Conservation (phyloP, 1,284 basidiomycete species). For the Cutaneotrichosporon curvatum region DNA sequence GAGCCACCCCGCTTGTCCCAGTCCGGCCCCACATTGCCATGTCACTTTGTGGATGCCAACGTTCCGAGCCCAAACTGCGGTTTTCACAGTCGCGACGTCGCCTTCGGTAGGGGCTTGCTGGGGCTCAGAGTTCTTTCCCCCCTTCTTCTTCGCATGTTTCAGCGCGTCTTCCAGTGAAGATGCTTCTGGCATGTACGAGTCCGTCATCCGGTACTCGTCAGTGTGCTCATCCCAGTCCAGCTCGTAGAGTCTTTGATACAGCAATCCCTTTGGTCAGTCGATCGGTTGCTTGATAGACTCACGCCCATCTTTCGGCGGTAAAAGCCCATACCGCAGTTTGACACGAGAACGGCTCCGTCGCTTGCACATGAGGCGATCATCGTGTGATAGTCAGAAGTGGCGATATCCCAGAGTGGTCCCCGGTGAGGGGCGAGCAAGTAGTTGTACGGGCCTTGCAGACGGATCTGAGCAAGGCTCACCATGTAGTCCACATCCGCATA, state of each 20-base stretch:
- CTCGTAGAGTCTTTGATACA: conserved; percentile 71
- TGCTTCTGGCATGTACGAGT: conserved; percentile 69
- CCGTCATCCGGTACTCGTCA: conserved; percentile 71
- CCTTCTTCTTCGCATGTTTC: conserved; percentile 12
- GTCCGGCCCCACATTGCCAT: conserved; percentile 71
- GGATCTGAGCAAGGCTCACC: conserved; percentile 25
- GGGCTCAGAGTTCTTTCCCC: conserved; percentile 8
- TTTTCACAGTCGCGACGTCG: conserved; percentile 20
- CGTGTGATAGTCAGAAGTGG: conserved; percentile 75
- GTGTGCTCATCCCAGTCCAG: conserved; percentile 71
- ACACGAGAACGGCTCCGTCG: conserved; percentile 61
- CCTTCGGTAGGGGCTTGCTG: conserved; percentile 9
- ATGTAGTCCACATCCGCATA: conserved; percentile 37
- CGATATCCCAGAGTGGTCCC: conserved; percentile 71
- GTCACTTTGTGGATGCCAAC: conserved; percentile 65
- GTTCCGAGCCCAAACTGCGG: conserved; percentile 65
- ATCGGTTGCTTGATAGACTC: too few relatives aligned
- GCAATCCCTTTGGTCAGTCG: conserved; percentile 58
- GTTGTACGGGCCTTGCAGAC: conserved; percentile 11
- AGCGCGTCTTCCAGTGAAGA: conserved; percentile 12
- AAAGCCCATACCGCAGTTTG: conserved; percentile 21
- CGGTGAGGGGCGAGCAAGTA: conserved; percentile 25
- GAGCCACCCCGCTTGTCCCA: conserved; percentile 59
- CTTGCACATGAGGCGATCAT: conserved; percentile 71
- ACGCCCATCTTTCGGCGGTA: conserved; percentile 24